Evolutionary conservation across 192 early-diverging fungal genomes (phyloP), one percentile per base, ranked within the genome.

Genomic region (Lunasporangiospora selenospora): DNA sequence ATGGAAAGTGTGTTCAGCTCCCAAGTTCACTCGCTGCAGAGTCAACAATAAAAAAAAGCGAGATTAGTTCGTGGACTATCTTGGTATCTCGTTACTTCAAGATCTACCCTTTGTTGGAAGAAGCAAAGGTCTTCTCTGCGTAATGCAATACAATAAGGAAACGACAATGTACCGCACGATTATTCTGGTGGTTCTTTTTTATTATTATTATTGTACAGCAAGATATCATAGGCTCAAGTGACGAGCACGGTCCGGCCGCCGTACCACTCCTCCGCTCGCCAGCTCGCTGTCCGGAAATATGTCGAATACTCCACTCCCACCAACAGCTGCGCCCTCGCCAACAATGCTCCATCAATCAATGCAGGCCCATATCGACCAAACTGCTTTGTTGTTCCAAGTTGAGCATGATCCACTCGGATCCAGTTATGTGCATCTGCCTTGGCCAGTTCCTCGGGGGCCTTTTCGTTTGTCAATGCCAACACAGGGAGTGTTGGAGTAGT

Each of bases 221-320:
- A n/a, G n/a, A n/a, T n/a, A n/a, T n/a, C n/a, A n/a, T n/a, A n/a
- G n/a, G n/a, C n/a, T n/a, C n/a, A 65, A 5, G 57, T 65, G 33
- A 65, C 63, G 36, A 65, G 48, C 3, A 63, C 24, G 9, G 60
- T 58, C 24, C 23, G 48, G 5, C 71, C 62, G 21, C 31, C 30
- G 29, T 52, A 53, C 71, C 61, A 75, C 21, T 43, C 58, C 48
- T 75, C 71, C 24, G 63, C 61, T 9, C 63, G 62, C 41, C 56
- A 53, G 34, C 57, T 60, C 0, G 65, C 65, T 0, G 65, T 69
- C 37, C 40, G 52, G 37, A 69, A 69, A 27, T 69, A 69, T 4
- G 65, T 69, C 50, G 65, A 69, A 31, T 69, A 69, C 51, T 69
- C 65, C 2, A 69, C 65, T 0, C 65, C 65, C 19, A 69, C 51